Evolutionary conservation across 2,329 filamentous ascomycete species (phyloP).

Genomic region (Penicillium sp.): DNA sequence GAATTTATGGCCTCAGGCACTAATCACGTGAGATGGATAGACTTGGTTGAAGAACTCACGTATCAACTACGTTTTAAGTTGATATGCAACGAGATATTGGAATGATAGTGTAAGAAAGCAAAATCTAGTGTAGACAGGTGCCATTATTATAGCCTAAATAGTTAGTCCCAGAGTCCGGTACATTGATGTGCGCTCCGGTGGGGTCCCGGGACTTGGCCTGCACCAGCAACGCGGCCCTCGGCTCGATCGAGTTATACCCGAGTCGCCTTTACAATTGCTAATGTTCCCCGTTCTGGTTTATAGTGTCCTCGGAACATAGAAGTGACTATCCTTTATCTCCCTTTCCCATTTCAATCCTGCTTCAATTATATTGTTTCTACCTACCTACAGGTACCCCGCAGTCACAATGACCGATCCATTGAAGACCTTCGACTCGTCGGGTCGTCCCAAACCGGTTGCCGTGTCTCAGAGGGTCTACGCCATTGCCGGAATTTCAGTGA

Average conservation of each 20-base stretch:
- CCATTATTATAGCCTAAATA: neutral
- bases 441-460: constrained; percentile 28
- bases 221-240: constrained; percentile 6
- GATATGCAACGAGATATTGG: neutral
- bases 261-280: constrained; percentile 6
- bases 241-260: constrained; percentile 13
- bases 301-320: neutral
- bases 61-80: neutral
- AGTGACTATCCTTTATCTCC: neutral
- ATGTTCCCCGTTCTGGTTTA: constrained; percentile 4
- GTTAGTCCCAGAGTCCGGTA: neutral
- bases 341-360: neutral
- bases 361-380: neutral
- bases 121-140: neutral
- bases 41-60: neutral
- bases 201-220: neutral
- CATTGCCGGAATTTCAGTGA: constrained; percentile 75
- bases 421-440: constrained; percentile 33
- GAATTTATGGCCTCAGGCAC: neutral
- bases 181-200: neutral
- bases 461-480: constrained; percentile 66
- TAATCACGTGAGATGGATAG: neutral
- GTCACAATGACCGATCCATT: constrained; percentile 36
- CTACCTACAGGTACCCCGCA: neutral
- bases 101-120: neutral